These are phyloP conservation scores for Colletotrichum sp. DNA, from an alignment of 2,329 filamentous ascomycete genomes.

Conservation along the genomic window DNA sequence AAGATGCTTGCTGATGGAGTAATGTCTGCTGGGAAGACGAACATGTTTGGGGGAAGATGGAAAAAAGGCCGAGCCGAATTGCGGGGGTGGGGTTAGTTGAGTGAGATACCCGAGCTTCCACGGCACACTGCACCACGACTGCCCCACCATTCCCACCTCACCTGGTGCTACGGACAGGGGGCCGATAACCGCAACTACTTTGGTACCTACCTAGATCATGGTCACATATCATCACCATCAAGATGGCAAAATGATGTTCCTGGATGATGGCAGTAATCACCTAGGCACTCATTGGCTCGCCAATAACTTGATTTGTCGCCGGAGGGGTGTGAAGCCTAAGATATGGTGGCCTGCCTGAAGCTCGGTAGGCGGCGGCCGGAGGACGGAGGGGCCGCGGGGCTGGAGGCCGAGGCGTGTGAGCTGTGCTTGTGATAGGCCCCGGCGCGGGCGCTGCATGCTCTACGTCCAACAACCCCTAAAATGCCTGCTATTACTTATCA, in stretches of 20 bases:
- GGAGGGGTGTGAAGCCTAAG: neutral
- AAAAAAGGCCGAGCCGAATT: conserved; percentile 14
- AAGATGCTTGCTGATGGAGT: neutral
- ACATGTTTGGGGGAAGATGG: neutral
- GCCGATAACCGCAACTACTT: neutral
- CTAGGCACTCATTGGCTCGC: neutral
- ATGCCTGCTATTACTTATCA: neutral
- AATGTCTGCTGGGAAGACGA: neutral
- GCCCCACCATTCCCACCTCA: neutral
- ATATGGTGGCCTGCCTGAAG: neutral
- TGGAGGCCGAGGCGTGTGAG: neutral
- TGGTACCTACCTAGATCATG: neutral
- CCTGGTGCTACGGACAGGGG: neutral
- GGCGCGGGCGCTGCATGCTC: neutral
- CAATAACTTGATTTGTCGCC: neutral
- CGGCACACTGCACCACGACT: neutral
- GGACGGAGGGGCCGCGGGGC: neutral
- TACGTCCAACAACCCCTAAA: neutral
- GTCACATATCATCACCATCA: neutral
- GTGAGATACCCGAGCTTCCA: neutral
- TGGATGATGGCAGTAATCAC: neutral
- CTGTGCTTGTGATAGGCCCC: neutral
- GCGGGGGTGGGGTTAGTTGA: conserved; percentile 17
- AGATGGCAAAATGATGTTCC: neutral
- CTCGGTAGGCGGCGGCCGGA: neutral